phyloP scores from a whole-genome alignment of 176 grass and related monocot species.

The Ensete glaucum region DNA sequence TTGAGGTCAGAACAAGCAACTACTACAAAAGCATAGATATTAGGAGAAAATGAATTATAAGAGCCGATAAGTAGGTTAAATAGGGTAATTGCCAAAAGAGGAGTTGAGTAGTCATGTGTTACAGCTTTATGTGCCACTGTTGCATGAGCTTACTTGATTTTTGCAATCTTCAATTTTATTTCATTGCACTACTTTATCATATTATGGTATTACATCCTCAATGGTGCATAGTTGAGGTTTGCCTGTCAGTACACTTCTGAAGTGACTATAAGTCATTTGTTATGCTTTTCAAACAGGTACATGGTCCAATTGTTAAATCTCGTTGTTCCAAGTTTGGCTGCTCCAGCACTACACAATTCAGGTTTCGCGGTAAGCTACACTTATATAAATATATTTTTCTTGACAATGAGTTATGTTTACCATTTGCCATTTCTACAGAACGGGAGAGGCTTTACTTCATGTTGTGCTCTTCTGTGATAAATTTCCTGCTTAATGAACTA shows the following conservation, averaged over 20 bases:
- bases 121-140: neutral
- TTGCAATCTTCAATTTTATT: neutral
- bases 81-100: no score
- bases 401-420: neutral
- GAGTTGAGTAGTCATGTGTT: neutral
- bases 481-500: no score
- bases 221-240: neutral
- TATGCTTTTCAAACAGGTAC: conserved; percentile 50
- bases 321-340: conserved; percentile 63
- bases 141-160: neutral
- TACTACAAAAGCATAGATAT: no score
- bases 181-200: neutral
- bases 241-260: conserved; percentile 7
- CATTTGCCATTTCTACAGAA: neutral
- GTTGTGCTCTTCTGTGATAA: neutral
- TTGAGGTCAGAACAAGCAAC: no score
- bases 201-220: neutral
- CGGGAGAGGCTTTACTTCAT: neutral
- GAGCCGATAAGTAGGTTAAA: no score
- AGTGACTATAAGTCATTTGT: conserved; percentile 11
- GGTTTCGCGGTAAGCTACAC: conserved; percentile 84
- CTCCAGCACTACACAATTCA: conserved; percentile 78
- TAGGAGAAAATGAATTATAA: no score
- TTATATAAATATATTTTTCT: neutral
- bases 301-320: conserved; percentile 78